phyloP scores from a whole-genome alignment of 441 rosid species.

The Eruca vesicaria region DNA sequence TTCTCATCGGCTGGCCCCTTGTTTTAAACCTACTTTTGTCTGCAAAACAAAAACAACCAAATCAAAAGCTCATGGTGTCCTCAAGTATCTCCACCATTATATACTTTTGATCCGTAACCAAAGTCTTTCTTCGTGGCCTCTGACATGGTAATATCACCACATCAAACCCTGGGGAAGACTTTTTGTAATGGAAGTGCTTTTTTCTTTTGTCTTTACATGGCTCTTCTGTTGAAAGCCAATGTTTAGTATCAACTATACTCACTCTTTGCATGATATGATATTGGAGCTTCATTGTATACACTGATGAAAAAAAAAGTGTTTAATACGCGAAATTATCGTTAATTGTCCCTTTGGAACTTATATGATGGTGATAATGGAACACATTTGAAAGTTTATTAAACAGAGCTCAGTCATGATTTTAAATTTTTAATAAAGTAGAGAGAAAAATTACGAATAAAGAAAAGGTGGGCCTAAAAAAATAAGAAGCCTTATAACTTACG shows the following conservation, averaged over 20 bases:
- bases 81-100: conserved; percentile 22
- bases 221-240: conserved; percentile 10
- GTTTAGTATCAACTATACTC: background rate
- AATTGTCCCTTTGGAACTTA: background rate
- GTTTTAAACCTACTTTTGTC: conserved; percentile 46
- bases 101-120: conserved; percentile 25
- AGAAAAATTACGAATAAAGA: background rate
- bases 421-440: background rate
- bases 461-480: background rate
- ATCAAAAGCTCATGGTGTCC: conserved; percentile 22
- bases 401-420: background rate
- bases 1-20: conserved; percentile 82
- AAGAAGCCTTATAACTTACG: background rate
- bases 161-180: too few species aligned
- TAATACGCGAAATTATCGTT: too few species aligned
- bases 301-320: background rate
- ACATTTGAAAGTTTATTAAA: background rate
- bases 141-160: background rate
- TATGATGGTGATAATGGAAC: background rate
- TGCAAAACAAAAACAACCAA: background rate
- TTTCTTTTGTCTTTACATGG: background rate
- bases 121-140: background rate
- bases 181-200: conserved; percentile 9
- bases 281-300: conserved; percentile 22
- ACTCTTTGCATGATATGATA: conserved; percentile 8